Percentiles rank a stretch among this genome's conserved stretches.
These are phyloP conservation scores for Isochrysis galbana DNA, from an alignment of 78 protist genomes.

Conservation along the genomic window DNA sequence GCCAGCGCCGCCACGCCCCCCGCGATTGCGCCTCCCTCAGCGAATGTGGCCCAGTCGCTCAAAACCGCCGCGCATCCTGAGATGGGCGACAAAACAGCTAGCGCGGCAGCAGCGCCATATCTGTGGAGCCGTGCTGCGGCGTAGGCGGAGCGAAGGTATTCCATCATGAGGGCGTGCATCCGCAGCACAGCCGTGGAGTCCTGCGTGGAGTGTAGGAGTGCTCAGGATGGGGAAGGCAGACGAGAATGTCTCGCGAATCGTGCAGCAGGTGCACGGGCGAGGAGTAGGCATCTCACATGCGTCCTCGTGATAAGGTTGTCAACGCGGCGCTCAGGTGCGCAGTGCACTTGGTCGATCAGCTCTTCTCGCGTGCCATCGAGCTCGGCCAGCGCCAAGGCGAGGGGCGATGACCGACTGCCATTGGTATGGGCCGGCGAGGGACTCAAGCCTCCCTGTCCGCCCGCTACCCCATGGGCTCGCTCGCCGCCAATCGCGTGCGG, in stretches of 20 bases:
- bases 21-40: too few species aligned
- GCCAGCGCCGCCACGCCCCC: neutral
- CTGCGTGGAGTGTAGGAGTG: neutral
- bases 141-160: neutral
- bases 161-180: neutral
- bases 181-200: neutral
- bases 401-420: neutral
- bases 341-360: constrained; percentile 1
- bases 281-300: too few species aligned
- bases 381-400: neutral
- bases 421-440: neutral
- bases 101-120: too few species aligned
- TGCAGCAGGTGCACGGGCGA: neutral
- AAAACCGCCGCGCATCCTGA: too few species aligned
- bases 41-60: too few species aligned
- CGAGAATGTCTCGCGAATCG: neutral
- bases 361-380: constrained; percentile 31
- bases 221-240: neutral
- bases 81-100: too few species aligned
- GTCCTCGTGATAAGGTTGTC: constrained; percentile 46
- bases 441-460: too few species aligned
- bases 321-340: constrained; percentile 36
- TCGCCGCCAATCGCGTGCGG: neutral
- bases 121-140: neutral
- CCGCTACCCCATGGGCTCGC: neutral